Evolutionary conservation across 2,329 filamentous ascomycete species (phyloP), one percentile per base, ranked within the genome.

Genomic region (Penicillium thymicola): DNA sequence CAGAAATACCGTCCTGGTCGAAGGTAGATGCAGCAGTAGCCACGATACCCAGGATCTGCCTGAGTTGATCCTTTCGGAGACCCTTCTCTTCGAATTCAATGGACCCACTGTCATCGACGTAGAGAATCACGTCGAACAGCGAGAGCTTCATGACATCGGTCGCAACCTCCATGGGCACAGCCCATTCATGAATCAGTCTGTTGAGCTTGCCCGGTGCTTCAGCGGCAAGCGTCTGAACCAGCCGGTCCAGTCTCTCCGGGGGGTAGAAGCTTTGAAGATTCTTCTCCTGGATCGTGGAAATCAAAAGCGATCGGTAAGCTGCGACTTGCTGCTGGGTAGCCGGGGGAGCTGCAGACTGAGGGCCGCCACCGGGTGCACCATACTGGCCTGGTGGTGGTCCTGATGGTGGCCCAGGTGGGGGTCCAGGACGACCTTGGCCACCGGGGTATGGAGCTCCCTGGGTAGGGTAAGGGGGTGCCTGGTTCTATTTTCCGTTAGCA

Each of bases 61-160:
- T 81, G 62, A 89, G 75, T 63, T 89, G 85, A 60, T 85, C 82
- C 73, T 88, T 87, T 58, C 86, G 83, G 65, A 85, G 80, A 42
- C 85, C 86, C 55, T 82, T 80, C 68, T 88, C 85, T 65, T 88
- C 85, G 61, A 89, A 88, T 54, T 82, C 79, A 79, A 89, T 89
- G 21, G 85, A 88, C 42, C 86, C 86, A 67, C 83, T 86, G 75
- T 89, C 86, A 63, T 89, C 85, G 54, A 87, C 83, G 68, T 85
- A 87, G 47, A 87, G 74, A 43, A 86, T 75, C 37, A 86, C 79
- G 64, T 87, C 85, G 69, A 84, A 87, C 27, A 87, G 73, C 4
- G 82, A 78, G 27, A 87, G 76, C 68, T 85, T 84, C 66, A 86
- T 82, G 56, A 87, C 80, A 68, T 87, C 85, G 54, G 81, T 83